phyloP scores from a whole-genome alignment of 768 basidiomycete species.

The Suillus luteus region DNA sequence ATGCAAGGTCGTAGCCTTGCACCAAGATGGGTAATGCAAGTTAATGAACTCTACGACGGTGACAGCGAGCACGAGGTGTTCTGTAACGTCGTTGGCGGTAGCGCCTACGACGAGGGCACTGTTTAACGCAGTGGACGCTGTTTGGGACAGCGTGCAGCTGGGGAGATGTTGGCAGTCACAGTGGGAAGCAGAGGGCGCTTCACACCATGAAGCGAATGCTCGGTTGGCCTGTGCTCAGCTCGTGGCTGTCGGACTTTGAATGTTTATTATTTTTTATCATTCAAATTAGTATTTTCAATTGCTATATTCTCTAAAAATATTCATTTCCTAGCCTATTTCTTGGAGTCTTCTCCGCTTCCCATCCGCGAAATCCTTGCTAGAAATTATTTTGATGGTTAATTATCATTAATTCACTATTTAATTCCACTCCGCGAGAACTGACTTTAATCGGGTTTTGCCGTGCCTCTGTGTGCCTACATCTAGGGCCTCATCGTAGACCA shows the following conservation, averaged over 20 bases:
- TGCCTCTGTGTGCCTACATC: not conserved
- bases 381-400: constrained; percentile 5
- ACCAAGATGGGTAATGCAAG: constrained; percentile 31
- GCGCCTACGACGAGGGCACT: constrained; percentile 37
- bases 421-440: not conserved
- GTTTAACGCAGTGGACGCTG: constrained; percentile 51
- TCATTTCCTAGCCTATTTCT: constrained; percentile 3
- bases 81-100: constrained; percentile 25
- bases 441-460: constrained; percentile 1
- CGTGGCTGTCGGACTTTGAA: constrained; percentile 33
- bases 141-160: constrained; percentile 31
- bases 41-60: constrained; percentile 31
- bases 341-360: not conserved
- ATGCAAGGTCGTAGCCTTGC: constrained; percentile 35
- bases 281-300: constrained; percentile 19
- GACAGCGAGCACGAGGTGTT: constrained; percentile 24
- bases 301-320: constrained; percentile 8
- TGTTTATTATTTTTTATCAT: constrained; percentile 20
- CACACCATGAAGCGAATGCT: constrained; percentile 32
- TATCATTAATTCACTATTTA: constrained; percentile 2
- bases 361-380: not conserved
- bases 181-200: constrained; percentile 53
- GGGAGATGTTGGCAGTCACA: constrained; percentile 57
- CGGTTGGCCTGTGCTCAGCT: constrained; percentile 11
- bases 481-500: not conserved